Evolutionary conservation across 1,284 basidiomycete genomes (phyloP).

Genomic region (Sporisorium scitamineum): DNA sequence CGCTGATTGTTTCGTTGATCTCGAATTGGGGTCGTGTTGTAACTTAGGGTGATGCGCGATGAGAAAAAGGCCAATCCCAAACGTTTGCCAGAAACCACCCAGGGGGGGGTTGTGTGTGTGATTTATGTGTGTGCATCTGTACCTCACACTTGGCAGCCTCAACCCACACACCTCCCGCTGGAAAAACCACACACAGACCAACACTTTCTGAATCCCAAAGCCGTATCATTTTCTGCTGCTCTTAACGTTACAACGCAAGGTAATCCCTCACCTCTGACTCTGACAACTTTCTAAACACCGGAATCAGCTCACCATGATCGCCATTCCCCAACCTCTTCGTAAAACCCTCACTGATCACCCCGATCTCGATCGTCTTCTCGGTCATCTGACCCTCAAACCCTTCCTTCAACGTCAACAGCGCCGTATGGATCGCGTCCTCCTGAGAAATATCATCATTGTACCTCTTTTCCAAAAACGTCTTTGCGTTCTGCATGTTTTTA

Average conservation of each 20-base stretch:
- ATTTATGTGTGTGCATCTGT: no score
- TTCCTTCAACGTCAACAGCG: conserved; percentile 97
- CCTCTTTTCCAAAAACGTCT: conserved; percentile 96
- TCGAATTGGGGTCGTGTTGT: conserved; percentile 32
- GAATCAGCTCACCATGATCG: conserved; percentile 41
- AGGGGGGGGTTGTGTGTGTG: not conserved
- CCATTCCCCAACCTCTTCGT: conserved; percentile 43
- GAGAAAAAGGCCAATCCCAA: not conserved
- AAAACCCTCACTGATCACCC: conserved; percentile 77
- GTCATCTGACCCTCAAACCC: conserved; percentile 99
- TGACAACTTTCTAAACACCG: conserved; percentile 63
- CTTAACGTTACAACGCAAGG: conserved; percentile 29
- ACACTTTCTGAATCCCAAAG: not conserved
- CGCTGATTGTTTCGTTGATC: conserved; percentile 32
- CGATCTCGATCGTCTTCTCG: conserved; percentile 99
- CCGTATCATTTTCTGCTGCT: not conserved
- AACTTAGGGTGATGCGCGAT: conserved; percentile 5
- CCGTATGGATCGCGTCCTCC: conserved; percentile 99
- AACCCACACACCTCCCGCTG: no score
- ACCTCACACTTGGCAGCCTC: no score
- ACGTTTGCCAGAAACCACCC: no score
- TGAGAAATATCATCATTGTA: conserved; percentile 99
- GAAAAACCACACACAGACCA: not conserved
- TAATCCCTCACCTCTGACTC: conserved; percentile 65
- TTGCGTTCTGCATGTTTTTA: conserved; percentile 99